Base-by-base conservation (phyloP, 2,329 filamentous ascomycete genomes). In the Scedosporium dehoogii region DNA sequence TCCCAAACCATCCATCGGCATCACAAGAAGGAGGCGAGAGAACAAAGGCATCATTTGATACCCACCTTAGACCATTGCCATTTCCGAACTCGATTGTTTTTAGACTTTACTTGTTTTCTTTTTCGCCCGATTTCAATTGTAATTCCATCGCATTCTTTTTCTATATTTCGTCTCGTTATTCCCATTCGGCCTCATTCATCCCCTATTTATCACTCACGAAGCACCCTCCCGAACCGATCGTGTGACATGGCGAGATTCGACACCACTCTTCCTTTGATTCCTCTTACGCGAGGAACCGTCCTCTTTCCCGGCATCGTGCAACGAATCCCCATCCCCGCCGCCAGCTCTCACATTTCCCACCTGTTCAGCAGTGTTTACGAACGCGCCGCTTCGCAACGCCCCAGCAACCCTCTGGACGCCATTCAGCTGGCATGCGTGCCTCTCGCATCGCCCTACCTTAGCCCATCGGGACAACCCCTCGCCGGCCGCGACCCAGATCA, bases 341-440 rank as follows among this genome's bases (percentile, higher is more conserved):
- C 88, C 73, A 90, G 93, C 60, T 86, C 91, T 67, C 94, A 97
- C 74, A 88, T 97, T 67, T 88, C 91, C 61, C 90, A 93, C 59
- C 84, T 97, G 55, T 85, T 99, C 63, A 90, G 92, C 21, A 87
- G 88, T 68, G 85, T 96, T 64, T 93, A 96, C 75, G 89, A 89
- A 69, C 86, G 87, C 68, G 87, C 87, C 29, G 81, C 89, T 41
- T 83, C 85, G 48, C 87, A 86, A 69, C 84, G 87, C 67, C 83
- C 85, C 29, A 83, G 81, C 65, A 81, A 85, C 67, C 79, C 83
- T 65, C 80, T 87, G 70, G 83, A 86, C 67, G 79, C 80, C 67
- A 85, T 96, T 68, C 87, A 90, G 7, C 87, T 97, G 67, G 91
- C 89, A 61, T 97, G 93, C 73, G 86, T 97, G 62, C 94, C 94